Conservation (phyloP, 352 stramenopile species). For the Globisporangium alternatum region DNA sequence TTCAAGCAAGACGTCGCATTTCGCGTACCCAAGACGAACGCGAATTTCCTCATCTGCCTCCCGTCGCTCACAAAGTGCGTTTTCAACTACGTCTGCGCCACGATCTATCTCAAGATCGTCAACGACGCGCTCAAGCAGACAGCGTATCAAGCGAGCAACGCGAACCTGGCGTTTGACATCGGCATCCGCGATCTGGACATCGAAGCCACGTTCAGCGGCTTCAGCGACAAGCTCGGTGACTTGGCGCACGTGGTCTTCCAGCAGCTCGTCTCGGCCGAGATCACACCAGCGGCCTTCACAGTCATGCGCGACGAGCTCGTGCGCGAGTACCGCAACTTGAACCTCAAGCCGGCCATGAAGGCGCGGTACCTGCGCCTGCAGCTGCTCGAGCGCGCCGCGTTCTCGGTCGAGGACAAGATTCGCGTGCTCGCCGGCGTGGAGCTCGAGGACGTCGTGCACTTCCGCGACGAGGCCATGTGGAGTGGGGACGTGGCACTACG, state of each 20-base stretch:
- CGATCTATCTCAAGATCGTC: conserved; percentile 68
- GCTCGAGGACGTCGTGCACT: conserved; percentile 28
- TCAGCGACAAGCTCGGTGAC: conserved; percentile 63
- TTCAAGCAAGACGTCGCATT: conserved; percentile 73
- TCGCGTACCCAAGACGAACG: conserved; percentile 60
- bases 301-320: conserved; percentile 55
- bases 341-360: conserved; percentile 62
- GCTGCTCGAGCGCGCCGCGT: conserved; percentile 55
- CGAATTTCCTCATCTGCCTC: conserved; percentile 60
- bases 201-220: conserved; percentile 63
- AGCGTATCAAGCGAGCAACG: conserved; percentile 58
- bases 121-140: conserved; percentile 65
- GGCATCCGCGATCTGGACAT: conserved; percentile 63
- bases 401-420: conserved; percentile 63
- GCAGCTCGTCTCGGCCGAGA: conserved; percentile 32
- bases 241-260: conserved; percentile 48
- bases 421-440: conserved; percentile 30
- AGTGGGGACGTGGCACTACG: conserved; percentile 19
- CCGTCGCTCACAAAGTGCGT: conserved; percentile 43
- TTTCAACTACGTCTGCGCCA: conserved; percentile 46
- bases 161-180: conserved; percentile 54
- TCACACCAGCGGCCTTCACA: conserved; percentile 37
- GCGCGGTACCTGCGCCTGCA: conserved; percentile 67
- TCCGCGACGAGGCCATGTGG: conserved; percentile 27
- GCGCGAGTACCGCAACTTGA: conserved; percentile 67